Base-by-base conservation (phyloP, 495 filamentous ascomycete species). In the Penicillium samsonianum region DNA sequence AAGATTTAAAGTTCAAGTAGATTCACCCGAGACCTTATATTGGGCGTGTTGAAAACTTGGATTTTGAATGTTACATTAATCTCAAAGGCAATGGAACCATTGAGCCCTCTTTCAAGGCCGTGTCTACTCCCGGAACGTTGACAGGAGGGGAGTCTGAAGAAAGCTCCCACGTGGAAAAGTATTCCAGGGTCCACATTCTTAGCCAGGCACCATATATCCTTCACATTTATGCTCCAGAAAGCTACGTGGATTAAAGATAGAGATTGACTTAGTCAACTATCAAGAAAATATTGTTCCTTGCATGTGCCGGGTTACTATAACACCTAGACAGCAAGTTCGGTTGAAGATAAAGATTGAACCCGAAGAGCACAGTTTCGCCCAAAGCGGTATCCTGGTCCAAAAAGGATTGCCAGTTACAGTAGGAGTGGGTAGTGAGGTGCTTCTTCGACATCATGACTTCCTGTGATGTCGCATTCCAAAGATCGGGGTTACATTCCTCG, bases 401-500 rank as follows among this genome's bases (percentile, higher is more conserved):
- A 47, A 2, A 17, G 19, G 23, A 20, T 37, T 35, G 35, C 23
- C 17, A 46, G n/a, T n/a, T 31, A 8, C 22, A 43, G 33, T n/a
- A 3, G 44, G 26, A 22, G 16, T 44, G 25, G 44, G 42, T 26
- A 9, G 3, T 9, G 5, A 22, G 16, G n/a, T 16, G 31, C 11
- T 35, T 17, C 8, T 28, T 40, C 25, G 23, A 58, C 52, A 48
- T 55, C 52, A 44, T 35, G 33, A 41, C 26, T 44, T 26, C 19
- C 10, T 40, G 16, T 28, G 30, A 52, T 23, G 57, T 63, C 53
- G 28, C 61, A 63, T 63, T 63, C 53, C 57, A 45, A 41, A 43
- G 16, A 35, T 48, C 45, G n/a, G 31, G 50, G 58, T 64, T 61
- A 44, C 58, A 64, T 64, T 64, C 62, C 35, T 55, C 23, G 50